These are phyloP conservation scores for Leptographium procerum DNA, from an alignment of 2,329 filamentous ascomycete species.

Conservation along the genomic window DNA sequence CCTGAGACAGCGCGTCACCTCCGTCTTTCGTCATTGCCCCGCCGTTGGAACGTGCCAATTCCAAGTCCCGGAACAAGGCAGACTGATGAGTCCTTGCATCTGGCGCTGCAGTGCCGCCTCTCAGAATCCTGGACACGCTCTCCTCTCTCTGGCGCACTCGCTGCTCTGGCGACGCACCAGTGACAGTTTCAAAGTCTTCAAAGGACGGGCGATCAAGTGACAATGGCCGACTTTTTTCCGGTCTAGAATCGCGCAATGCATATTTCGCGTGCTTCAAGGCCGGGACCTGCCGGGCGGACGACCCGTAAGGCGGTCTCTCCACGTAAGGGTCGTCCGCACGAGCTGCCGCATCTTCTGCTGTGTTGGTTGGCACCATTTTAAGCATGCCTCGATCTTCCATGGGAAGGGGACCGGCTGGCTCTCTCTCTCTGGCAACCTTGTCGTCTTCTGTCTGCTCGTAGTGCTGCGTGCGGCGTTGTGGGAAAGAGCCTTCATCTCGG, in stretches of 20 bases:
- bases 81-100: constrained; percentile 18
- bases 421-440: not conserved
- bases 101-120: constrained; percentile 7
- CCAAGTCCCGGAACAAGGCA: constrained; percentile 16
- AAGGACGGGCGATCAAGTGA: constrained; percentile 9
- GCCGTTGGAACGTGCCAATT: constrained; percentile 2
- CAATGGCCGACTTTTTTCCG: constrained; percentile 13
- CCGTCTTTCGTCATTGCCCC: constrained; percentile 16
- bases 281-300: constrained; percentile 15
- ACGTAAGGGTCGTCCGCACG: constrained; percentile 16
- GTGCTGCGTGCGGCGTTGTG: constrained; percentile 9
- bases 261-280: constrained; percentile 22
- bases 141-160: constrained; percentile 2
- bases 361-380: constrained; percentile 19
- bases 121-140: constrained; percentile 2
- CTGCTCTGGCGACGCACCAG: constrained; percentile 13
- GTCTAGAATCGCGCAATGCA: constrained; percentile 26
- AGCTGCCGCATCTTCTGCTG: constrained; percentile 12
- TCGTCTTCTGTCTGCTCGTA: constrained; percentile 11
- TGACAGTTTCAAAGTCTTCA: constrained; percentile 5
- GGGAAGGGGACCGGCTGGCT: constrained; percentile 15
- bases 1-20: constrained; percentile 17
- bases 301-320: constrained; percentile 16
- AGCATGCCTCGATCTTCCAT: constrained; percentile 28
- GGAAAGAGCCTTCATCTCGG: constrained; percentile 11